Evolutionary conservation across 2,329 filamentous ascomycete species (phyloP).

Genomic region (Diaporthe batatas): DNA sequence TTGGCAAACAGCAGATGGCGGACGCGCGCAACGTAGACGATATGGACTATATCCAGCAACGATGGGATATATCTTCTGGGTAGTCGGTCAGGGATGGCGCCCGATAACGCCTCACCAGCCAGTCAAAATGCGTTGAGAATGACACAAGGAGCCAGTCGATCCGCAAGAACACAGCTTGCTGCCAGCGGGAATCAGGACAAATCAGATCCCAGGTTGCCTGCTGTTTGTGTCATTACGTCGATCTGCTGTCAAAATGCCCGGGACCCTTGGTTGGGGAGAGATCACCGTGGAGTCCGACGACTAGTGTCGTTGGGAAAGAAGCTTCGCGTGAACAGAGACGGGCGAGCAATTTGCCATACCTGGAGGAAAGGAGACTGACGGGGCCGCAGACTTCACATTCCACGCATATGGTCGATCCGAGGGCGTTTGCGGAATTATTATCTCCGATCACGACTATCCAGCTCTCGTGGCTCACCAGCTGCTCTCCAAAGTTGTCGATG

Average conservation of each 20-base stretch:
- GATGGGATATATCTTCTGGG: too few species aligned
- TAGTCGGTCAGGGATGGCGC: not conserved
- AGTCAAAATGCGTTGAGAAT: too few species aligned
- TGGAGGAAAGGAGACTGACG: slow-evolving; percentile 8
- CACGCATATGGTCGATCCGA: slow-evolving; percentile 83
- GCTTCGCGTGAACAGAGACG: not conserved
- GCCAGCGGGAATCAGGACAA: not conserved
- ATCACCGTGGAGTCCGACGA: not conserved
- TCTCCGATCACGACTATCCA: slow-evolving; percentile 80
- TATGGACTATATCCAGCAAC: not conserved
- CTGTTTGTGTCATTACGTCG: not conserved
- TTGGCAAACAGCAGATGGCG: not conserved
- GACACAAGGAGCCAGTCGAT: not conserved
- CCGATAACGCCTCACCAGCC: too few species aligned
- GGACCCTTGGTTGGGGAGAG: not conserved
- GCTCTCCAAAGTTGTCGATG: slow-evolving; percentile 86
- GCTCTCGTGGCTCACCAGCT: slow-evolving; percentile 50
- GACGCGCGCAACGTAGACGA: not conserved
- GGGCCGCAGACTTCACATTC: slow-evolving; percentile 73
- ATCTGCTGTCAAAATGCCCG: not conserved
- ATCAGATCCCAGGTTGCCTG: not conserved
- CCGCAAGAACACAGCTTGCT: too few species aligned
- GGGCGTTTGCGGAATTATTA: slow-evolving; percentile 82
- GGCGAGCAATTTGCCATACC: not conserved
- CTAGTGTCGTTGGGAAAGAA: slow-evolving; percentile 2